Base-by-base conservation (phyloP, 2,329 filamentous ascomycete genomes). In the Tolypocladium tropicale region DNA sequence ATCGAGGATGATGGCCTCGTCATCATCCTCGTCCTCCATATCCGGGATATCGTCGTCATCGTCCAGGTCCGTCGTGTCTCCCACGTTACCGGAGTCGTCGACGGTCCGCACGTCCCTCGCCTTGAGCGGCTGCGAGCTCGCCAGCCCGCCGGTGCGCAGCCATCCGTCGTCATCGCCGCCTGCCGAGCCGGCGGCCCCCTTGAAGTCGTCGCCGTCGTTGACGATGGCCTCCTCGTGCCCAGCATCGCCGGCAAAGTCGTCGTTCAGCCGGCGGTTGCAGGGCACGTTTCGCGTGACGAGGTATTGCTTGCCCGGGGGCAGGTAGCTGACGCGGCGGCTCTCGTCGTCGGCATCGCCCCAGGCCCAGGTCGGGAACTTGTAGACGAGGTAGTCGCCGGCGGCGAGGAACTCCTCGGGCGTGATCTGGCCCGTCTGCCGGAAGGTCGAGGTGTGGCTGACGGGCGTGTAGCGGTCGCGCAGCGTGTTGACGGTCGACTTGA, bases 351-450 rank as follows among this genome's bases (percentile, higher is more conserved):
- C 92, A 65, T 94, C 90, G 62, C 88, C 85, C 94, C 94, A 99
- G 53, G 90, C 88, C 94, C 94, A 99, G 57, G 93, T 95, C 10
- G 93, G 94, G 75, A 99, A 99, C 78, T 96, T 97, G 84, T 95
- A 96, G 67, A 96, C 92, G 39, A 99, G 85, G 71, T 97, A 99
- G 76, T 99, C 94, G 65, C 94, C 94, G 4, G 94, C 94, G 4
- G 89, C 87, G 53, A 96, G 80, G 72, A 99, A 99, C 79, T 99
- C 94, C 68, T 96, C 93, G 21, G 93, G 93, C 0, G 93, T 97
- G 74, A 99, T 94, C 76, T 97, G 89, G 62, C 94, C 94, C 5
- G 92, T 96, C 65, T 84, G 82, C 65, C 93, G 89, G 75, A 99
- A 99, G 61, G 90, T 97, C 4, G 93, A 97, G 54, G 85, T 95